A percentile compares a stretch with the other conserved stretches of the same genome.
Evolutionary conservation across 495 filamentous ascomycete genomes (phyloP).

Genomic region (Neurospora sp.): DNA sequence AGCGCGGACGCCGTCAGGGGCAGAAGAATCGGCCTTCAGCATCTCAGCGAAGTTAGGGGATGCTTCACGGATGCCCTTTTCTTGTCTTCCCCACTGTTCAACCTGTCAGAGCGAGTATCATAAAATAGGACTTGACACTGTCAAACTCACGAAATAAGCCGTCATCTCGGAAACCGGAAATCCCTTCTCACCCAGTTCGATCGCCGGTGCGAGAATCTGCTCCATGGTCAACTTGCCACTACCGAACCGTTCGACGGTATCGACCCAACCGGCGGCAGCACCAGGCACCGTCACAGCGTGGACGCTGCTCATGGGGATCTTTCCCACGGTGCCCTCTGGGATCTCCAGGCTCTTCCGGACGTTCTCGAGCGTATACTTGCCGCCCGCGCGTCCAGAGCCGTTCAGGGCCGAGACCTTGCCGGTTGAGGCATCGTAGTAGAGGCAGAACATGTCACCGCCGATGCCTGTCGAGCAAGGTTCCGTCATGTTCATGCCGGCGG

Average conservation of each 20-base stretch:
- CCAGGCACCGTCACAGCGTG: slow-evolving; percentile 82
- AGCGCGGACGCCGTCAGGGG: slow-evolving; percentile 52
- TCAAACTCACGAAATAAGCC: slow-evolving; percentile 52
- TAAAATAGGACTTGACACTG: not conserved
- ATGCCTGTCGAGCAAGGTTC: slow-evolving; percentile 94
- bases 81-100: slow-evolving; percentile 55
- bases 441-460: slow-evolving; percentile 95
- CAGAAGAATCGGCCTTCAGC: slow-evolving; percentile 61
- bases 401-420: slow-evolving; percentile 78
- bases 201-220: slow-evolving; percentile 74
- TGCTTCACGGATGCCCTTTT: slow-evolving; percentile 49
- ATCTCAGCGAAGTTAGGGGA: slow-evolving; percentile 81
- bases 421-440: slow-evolving; percentile 80
- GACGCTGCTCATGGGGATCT: slow-evolving; percentile 66
- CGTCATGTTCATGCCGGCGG: slow-evolving; percentile 84
- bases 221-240: slow-evolving; percentile 72
- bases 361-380: slow-evolving; percentile 55
- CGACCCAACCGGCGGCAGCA: slow-evolving; percentile 88
- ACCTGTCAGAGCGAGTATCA: not conserved
- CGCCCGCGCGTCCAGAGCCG: slow-evolving; percentile 75
- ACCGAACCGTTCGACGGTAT: slow-evolving; percentile 83
- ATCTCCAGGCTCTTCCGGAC: slow-evolving; percentile 62
- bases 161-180: slow-evolving; percentile 81
- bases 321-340: slow-evolving; percentile 45
- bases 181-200: slow-evolving; percentile 78